Percentiles rank a stretch among this genome's conserved stretches.
Conservation (phyloP, 139 green algal species). For the Chlamydomonas applanata region DNA sequence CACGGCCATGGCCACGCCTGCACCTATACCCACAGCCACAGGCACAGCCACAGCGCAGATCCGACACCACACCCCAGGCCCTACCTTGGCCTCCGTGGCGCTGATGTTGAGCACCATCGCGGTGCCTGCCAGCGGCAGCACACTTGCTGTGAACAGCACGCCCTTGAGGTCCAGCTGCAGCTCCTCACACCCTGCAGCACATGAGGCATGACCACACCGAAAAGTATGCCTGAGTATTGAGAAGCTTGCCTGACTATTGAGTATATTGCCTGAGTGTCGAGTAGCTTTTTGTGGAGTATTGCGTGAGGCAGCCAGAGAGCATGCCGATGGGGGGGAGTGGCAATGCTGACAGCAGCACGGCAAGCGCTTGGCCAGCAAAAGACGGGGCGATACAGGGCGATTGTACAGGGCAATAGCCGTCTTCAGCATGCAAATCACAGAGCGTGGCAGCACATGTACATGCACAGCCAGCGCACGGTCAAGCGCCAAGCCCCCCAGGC, state of each 20-base stretch:
- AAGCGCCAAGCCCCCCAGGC: no score
- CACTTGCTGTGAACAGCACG: conserved; percentile 44
- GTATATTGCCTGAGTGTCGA: background rate
- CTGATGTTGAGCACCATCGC: conserved; percentile 53
- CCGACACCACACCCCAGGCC: no score
- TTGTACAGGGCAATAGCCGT: background rate
- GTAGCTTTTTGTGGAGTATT: background rate
- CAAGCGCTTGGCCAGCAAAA: no score
- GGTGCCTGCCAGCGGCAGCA: conserved; percentile 50
- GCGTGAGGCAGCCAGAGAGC: no score
- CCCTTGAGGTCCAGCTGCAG: conserved; percentile 61
- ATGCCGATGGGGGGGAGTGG: no score
- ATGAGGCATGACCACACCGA: background rate
- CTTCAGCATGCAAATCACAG: no score
- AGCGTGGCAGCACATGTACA: no score
- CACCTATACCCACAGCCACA: no score
- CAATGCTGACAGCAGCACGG: no score
- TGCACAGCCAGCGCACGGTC: no score
- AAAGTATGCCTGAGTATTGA: background rate
- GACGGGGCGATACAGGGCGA: background rate
- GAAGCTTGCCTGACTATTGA: background rate
- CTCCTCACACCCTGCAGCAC: conserved; percentile 28
- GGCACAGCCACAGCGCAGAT: no score
- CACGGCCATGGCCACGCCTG: no score
- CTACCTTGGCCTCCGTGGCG: conserved; percentile 53